phyloP scores from a whole-genome alignment of 148 eudicot species.

The Suaeda aralocaspica region DNA sequence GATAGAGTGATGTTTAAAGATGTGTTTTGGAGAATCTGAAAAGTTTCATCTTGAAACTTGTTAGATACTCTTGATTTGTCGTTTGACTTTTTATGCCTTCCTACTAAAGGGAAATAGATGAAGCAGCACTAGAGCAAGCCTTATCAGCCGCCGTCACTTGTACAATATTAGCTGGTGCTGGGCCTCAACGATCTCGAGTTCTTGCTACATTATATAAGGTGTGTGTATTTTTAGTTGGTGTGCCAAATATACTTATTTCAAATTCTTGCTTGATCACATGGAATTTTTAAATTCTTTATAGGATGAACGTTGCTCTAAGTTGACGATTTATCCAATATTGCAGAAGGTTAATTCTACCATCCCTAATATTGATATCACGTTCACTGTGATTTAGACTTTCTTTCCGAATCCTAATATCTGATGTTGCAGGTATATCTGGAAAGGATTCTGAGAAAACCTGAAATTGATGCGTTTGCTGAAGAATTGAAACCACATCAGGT shows the following conservation, averaged over 20 bases:
- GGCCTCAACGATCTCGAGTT: conserved; percentile 95
- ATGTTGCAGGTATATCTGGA: conserved; percentile 76
- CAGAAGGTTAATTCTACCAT: conserved; percentile 63
- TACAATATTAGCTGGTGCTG: conserved; percentile 99
- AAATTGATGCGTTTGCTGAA: conserved; percentile 97
- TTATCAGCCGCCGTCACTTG: conserved; percentile 92
- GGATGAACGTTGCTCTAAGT: conserved; percentile 99
- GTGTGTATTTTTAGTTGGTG: conserved; percentile 12
- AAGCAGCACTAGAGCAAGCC: conserved; percentile 93
- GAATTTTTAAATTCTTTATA: conserved; percentile 28
- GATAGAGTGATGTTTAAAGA: background rate
- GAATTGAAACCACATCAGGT: conserved; percentile 98
- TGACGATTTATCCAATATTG: conserved; percentile 92
- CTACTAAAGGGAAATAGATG: conserved; percentile 54
- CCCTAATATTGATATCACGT: background rate
- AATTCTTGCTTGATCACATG: background rate
- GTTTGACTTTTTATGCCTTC: conserved; percentile 10
- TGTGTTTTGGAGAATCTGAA: background rate
- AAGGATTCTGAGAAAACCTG: conserved; percentile 93
- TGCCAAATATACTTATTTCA: conserved; percentile 1
- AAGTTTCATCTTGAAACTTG: background rate
- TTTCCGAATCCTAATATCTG: background rate
- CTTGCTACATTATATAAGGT: conserved; percentile 97
- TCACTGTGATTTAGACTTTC: background rate
- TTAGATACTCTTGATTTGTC: background rate